phyloP scores from a whole-genome alignment of 768 basidiomycete genomes.

The Fomitopsis pulvina region DNA sequence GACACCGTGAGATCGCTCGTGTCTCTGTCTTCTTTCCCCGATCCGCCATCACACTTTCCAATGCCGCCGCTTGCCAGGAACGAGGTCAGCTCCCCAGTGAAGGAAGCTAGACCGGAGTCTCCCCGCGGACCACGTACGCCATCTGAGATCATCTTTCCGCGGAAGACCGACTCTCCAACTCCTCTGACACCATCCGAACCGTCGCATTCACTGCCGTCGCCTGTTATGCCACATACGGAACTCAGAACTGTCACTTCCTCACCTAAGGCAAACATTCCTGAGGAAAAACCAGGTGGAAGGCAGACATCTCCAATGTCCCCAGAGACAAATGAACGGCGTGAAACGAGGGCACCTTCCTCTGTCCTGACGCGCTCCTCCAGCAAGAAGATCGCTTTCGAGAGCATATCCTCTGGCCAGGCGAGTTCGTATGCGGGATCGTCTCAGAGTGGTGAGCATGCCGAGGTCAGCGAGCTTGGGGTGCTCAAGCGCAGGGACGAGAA shows the following conservation, averaged over 20 bases:
- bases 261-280: background rate
- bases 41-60: conserved; percentile 68
- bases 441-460: conserved; percentile 13
- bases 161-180: background rate
- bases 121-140: background rate
- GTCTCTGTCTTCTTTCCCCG: conserved; percentile 67
- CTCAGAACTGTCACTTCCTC: background rate
- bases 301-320: background rate
- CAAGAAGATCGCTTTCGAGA: background rate
- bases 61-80: conserved; percentile 35
- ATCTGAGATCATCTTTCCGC: background rate
- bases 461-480: conserved; percentile 23
- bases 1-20: conserved; percentile 45
- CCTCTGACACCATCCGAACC: background rate
- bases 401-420: background rate
- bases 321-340: background rate
- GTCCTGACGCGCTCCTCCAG: background rate
- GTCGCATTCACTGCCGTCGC: background rate
- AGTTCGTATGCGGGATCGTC: background rate
- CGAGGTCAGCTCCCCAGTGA: background rate
- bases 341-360: background rate
- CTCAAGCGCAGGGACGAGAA: conserved; percentile 13
- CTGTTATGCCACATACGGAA: background rate
- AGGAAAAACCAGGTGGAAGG: background rate
- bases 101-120: background rate